phyloP scores from a whole-genome alignment of 768 basidiomycete genomes.

The Leccinum subgranulosum region DNA sequence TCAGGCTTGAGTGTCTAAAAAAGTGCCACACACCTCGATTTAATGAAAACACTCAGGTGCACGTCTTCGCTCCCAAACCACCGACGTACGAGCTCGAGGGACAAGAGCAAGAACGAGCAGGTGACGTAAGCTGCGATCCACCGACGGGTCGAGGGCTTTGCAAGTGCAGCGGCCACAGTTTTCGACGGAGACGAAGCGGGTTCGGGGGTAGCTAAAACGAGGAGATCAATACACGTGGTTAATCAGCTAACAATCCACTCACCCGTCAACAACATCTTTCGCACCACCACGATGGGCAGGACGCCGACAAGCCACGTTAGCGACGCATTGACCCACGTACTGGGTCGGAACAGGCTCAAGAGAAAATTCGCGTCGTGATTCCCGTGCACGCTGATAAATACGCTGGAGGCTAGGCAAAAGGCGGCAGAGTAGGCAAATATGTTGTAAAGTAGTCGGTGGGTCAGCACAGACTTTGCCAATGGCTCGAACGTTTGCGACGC shows the following conservation, averaged over 20 bases:
- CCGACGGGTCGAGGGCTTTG: constrained; percentile 45
- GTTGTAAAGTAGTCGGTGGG: constrained; percentile 53
- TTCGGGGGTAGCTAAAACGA: constrained; percentile 42
- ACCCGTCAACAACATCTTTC: constrained; percentile 63
- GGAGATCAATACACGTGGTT: background rate
- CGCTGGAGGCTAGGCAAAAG: constrained; percentile 43
- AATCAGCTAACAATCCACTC: constrained; percentile 23
- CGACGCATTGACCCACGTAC: constrained; percentile 40
- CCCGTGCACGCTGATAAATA: constrained; percentile 27
- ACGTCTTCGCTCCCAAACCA: constrained; percentile 33
- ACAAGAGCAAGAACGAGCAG: constrained; percentile 44
- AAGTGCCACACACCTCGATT: constrained; percentile 52
- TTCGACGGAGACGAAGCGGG: constrained; percentile 51
- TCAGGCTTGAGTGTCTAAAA: background rate
- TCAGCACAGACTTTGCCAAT: constrained; percentile 58
- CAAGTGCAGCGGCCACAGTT: constrained; percentile 43
- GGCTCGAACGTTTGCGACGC: constrained; percentile 62
- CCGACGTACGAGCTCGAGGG: constrained; percentile 41
- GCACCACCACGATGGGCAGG: constrained; percentile 53
- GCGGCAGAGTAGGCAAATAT: constrained; percentile 51
- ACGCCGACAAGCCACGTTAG: constrained; percentile 51
- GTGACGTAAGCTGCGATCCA: constrained; percentile 45
- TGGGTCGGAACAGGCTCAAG: constrained; percentile 40
- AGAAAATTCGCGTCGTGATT: constrained; percentile 23
- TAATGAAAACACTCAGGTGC: constrained; percentile 56